Evolutionary conservation across 2,329 filamentous ascomycete genomes (phyloP).

Genomic region (Salinomyces thailandicus): DNA sequence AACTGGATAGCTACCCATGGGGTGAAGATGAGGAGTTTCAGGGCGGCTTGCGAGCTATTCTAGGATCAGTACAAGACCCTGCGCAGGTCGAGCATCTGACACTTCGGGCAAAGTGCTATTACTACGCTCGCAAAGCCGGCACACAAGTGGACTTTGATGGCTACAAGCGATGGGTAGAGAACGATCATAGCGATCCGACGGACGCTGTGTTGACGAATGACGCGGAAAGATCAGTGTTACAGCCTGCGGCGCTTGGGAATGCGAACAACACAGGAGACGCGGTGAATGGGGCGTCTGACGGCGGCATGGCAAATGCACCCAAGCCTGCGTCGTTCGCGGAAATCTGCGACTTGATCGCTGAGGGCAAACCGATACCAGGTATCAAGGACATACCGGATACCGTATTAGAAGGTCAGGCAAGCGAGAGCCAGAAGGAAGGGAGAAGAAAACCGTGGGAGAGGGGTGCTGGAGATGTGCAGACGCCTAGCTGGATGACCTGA

Average conservation of each 20-base stretch:
- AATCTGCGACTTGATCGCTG: constrained; percentile 75
- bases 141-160: constrained; percentile 51
- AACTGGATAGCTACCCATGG: constrained; percentile 59
- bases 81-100: constrained; percentile 48
- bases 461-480: constrained; percentile 12
- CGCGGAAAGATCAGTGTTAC: not conserved
- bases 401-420: constrained; percentile 59
- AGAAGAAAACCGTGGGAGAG: constrained; percentile 75
- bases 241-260: not conserved
- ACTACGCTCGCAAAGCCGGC: constrained; percentile 42
- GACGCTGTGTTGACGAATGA: not conserved
- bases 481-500: constrained; percentile 1
- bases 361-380: constrained; percentile 72
- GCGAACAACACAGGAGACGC: not conserved
- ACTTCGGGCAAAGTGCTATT: constrained; percentile 59
- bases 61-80: constrained; percentile 47
- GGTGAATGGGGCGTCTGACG: constrained; percentile 2
- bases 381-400: constrained; percentile 80
- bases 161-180: constrained; percentile 55
- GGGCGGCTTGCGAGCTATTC: constrained; percentile 54
- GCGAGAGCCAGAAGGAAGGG: constrained; percentile 40
- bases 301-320: constrained; percentile 42
- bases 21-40: constrained; percentile 57
- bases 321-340: constrained; percentile 78
- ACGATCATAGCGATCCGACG: not conserved